Conservation (phyloP, 345 rosid species). For the Geranium brycei region DNA sequence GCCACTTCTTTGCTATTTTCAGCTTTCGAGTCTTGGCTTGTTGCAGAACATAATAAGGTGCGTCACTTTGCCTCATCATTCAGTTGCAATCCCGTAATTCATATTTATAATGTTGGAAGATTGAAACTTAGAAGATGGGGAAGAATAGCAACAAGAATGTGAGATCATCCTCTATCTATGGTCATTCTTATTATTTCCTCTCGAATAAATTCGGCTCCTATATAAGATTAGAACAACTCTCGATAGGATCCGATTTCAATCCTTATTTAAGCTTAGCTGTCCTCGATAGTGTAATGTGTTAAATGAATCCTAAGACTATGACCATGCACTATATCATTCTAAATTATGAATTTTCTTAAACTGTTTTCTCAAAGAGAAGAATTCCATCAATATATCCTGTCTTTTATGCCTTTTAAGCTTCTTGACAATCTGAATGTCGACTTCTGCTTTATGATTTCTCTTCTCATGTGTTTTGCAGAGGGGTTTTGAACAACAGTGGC, state of each 20-base stretch:
- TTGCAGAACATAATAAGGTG: conserved; percentile 94
- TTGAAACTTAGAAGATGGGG: no score
- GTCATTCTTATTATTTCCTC: no score
- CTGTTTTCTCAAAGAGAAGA: neutral
- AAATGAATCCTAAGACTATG: no score
- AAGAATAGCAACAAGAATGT: no score
- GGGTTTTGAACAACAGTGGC: conserved; percentile 83
- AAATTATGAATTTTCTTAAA: no score
- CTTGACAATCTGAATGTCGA: neutral
- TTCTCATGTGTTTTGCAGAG: conserved; percentile 35
- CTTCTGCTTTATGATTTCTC: neutral
- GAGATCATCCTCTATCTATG: no score
- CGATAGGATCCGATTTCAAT: no score
- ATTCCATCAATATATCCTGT: neutral
- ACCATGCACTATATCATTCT: no score
- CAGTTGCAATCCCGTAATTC: neutral
- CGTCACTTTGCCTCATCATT: conserved; percentile 6
- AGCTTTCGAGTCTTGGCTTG: conserved; percentile 98
- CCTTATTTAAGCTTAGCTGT: no score
- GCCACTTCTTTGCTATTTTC: conserved; percentile 88
- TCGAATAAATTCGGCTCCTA: no score
- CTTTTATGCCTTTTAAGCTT: neutral
- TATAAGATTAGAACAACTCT: no score
- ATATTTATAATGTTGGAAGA: neutral
- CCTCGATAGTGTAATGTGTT: no score